Evolutionary conservation across 2,329 filamentous ascomycete species (phyloP).

Genomic region (Geoglossum cookeanum): DNA sequence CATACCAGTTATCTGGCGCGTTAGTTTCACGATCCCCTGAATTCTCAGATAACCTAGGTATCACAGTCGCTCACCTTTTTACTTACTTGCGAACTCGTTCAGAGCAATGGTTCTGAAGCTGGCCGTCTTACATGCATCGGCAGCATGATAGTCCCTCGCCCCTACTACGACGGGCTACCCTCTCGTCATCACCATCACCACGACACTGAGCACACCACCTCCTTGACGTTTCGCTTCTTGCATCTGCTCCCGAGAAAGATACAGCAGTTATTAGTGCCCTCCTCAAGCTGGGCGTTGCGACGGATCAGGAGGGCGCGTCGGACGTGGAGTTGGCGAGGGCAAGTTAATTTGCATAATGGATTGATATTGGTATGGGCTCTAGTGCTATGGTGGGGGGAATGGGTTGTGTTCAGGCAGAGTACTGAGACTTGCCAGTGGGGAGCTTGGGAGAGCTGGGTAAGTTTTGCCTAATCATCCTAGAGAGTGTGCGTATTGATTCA

Average conservation of each 20-base stretch:
- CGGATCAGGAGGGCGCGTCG: background rate
- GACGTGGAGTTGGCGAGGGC: background rate
- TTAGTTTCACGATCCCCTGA: background rate
- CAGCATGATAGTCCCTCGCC: background rate
- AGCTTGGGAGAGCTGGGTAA: conserved; percentile 84
- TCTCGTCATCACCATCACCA: background rate
- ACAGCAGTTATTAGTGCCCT: background rate
- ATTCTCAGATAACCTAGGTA: too few relatives aligned
- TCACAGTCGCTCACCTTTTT: too few relatives aligned
- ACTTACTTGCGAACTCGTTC: background rate
- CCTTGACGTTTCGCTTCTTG: background rate
- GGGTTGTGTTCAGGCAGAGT: conserved; percentile 52
- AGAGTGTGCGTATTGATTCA: background rate
- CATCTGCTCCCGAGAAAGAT: background rate
- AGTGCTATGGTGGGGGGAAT: conserved; percentile 69
- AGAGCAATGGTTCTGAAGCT: background rate
- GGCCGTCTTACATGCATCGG: background rate
- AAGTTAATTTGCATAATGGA: conserved; percentile 29
- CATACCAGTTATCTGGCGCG: too few relatives aligned
- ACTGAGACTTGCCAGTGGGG: conserved; percentile 62
- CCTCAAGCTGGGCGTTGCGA: background rate
- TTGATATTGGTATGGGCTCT: conserved; percentile 57
- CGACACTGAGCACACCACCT: background rate
- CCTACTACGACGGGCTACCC: background rate
- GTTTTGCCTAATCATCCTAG: conserved; percentile 10